Percentiles rank a stretch among this genome's conserved stretches.
Conservation (phyloP, 176 grass and related monocot genomes). For the Zea mays region Zm-B73-REFERENCE-NAM-5.0 NC_050096.1:281722001-281722500, state of each 20-base stretch:
- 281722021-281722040: no score
- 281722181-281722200: slow-evolving; percentile 37
- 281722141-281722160: no score
- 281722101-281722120: no score
- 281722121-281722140: no score
- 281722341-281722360: slow-evolving; percentile 63
- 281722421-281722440: slow-evolving; percentile 70
- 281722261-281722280: neutral
- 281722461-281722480: slow-evolving; percentile 58
- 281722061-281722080: no score
- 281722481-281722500: slow-evolving; percentile 44
- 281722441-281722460: slow-evolving; percentile 82
- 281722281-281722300: neutral
- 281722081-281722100: no score
- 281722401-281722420: slow-evolving; percentile 77
- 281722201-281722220: neutral
- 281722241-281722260: neutral
- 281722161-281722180: neutral
- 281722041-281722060: no score
- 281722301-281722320: slow-evolving; percentile 9
- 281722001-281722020: no score
- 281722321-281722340: slow-evolving; percentile 65
- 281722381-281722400: slow-evolving; percentile 65
- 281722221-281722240: slow-evolving; percentile 25
- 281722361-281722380: slow-evolving; percentile 54